These are phyloP conservation scores for Rhizopogon vulgaris DNA, from an alignment of 768 basidiomycete species.

Conservation along the genomic window DNA sequence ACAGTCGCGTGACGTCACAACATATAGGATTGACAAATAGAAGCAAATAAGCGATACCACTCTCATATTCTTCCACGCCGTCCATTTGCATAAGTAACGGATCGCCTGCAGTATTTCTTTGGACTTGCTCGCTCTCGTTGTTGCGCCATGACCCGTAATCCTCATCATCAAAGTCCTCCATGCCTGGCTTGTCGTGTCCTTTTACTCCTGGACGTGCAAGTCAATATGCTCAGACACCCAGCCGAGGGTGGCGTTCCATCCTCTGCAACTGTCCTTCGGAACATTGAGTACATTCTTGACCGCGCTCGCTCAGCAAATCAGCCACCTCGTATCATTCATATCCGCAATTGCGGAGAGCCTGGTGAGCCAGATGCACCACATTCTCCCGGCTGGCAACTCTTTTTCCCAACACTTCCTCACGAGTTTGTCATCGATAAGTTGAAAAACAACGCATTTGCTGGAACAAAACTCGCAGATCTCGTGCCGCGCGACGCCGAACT, in stretches of 20 bases:
- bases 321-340: slow-evolving; percentile 57
- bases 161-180: slow-evolving; percentile 10
- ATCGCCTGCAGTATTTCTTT: background rate
- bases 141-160: slow-evolving; percentile 12
- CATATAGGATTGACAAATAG: slow-evolving; percentile 9
- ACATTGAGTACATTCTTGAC: slow-evolving; percentile 44
- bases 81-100: slow-evolving; percentile 7
- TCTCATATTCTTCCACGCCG: background rate
- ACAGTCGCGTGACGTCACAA: slow-evolving; percentile 19
- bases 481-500: slow-evolving; percentile 53
- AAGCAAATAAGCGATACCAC: slow-evolving; percentile 3
- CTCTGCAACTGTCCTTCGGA: slow-evolving; percentile 34
- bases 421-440: slow-evolving; percentile 60
- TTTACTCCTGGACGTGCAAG: slow-evolving; percentile 55
- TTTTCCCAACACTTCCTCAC: slow-evolving; percentile 41
- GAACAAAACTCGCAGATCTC: slow-evolving; percentile 45
- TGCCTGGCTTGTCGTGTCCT: slow-evolving; percentile 37
- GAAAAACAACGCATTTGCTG: slow-evolving; percentile 66
- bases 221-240: slow-evolving; percentile 41
- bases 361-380: slow-evolving; percentile 56
- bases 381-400: slow-evolving; percentile 56
- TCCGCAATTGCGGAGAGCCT: slow-evolving; percentile 57
- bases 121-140: background rate
- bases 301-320: slow-evolving; percentile 42
- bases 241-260: slow-evolving; percentile 49